Conservation (phyloP, 2,329 filamentous ascomycete genomes). For the Colletotrichum truncatum region DNA sequence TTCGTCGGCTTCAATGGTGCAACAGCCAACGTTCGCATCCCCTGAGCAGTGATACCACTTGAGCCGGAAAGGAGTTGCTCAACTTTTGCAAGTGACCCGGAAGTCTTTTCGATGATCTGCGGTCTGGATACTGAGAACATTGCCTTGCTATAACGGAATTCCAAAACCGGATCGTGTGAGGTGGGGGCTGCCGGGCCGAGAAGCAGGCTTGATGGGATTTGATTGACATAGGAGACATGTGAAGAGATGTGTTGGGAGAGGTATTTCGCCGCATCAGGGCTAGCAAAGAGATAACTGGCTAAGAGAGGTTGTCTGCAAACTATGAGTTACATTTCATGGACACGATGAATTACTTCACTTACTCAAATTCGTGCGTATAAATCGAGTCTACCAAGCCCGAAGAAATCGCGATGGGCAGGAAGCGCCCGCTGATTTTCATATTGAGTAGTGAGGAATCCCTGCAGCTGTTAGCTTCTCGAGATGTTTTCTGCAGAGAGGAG, state of each 20-base stretch:
- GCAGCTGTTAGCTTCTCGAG: not conserved
- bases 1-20: constrained; percentile 14
- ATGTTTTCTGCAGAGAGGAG: constrained; percentile 35
- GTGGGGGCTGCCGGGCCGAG: constrained; percentile 20
- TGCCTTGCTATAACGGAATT: constrained; percentile 18
- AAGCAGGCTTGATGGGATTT: constrained; percentile 64
- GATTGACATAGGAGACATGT: constrained; percentile 62
- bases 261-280: constrained; percentile 62
- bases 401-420: constrained; percentile 36
- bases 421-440: constrained; percentile 33
- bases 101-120: constrained; percentile 13
- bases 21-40: not conserved
- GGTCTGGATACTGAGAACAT: constrained; percentile 26
- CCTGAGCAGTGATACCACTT: not conserved
- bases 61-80: constrained; percentile 14
- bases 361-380: constrained; percentile 11
- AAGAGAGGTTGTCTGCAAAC: constrained; percentile 34
- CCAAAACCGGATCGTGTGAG: constrained; percentile 2
- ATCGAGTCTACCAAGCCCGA: constrained; percentile 21
- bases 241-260: constrained; percentile 64
- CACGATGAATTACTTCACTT: not conserved
- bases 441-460: constrained; percentile 5
- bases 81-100: not conserved
- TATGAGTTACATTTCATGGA: not conserved
- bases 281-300: constrained; percentile 63